Percentiles rank a stretch among this genome's conserved stretches.
phyloP scores from a whole-genome alignment of 2,329 filamentous ascomycete species.

The Talaromyces atroroseus region DNA sequence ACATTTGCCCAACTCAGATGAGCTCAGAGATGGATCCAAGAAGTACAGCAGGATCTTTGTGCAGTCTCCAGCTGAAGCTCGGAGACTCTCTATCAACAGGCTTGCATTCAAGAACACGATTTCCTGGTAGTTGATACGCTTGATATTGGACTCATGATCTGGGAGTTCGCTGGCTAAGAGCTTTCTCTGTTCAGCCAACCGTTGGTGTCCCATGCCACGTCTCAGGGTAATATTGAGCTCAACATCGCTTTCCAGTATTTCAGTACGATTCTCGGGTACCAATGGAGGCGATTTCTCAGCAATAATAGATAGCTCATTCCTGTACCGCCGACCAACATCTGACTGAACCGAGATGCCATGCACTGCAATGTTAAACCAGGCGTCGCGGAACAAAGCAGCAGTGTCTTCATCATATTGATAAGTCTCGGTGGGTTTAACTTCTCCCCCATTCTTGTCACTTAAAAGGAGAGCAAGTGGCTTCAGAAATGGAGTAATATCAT shows the following conservation, averaged over 20 bases:
- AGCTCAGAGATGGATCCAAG: conserved; percentile 75
- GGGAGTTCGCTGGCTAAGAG: conserved; percentile 69
- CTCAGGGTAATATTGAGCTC: conserved; percentile 91
- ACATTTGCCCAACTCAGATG: conserved; percentile 55
- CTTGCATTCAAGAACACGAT: conserved; percentile 88
- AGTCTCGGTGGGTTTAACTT: conserved; percentile 24
- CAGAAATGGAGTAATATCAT: conserved; percentile 81
- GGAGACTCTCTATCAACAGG: conserved; percentile 80
- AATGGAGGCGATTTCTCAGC: conserved; percentile 82
- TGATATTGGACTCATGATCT: conserved; percentile 70
- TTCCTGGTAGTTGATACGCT: conserved; percentile 78
- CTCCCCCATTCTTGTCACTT: conserved; percentile 40
- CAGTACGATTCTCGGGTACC: conserved; percentile 80
- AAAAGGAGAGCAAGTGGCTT: conserved; percentile 83
- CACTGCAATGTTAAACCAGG: conserved; percentile 96
- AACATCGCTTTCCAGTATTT: conserved; percentile 91
- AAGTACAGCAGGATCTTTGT: conserved; percentile 89
- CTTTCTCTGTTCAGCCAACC: conserved; percentile 71
- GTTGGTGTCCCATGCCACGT: conserved; percentile 71
- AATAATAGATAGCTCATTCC: conserved; percentile 73
- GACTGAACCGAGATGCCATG: conserved; percentile 81
- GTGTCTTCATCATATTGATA: conserved; percentile 58
- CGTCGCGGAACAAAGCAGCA: conserved; percentile 72
- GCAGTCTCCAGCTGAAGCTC: conserved; percentile 82
- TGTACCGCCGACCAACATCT: conserved; percentile 64